Conservation (phyloP, 805 yeast species). For the Vanderwaltozyma polyspora region DNA sequence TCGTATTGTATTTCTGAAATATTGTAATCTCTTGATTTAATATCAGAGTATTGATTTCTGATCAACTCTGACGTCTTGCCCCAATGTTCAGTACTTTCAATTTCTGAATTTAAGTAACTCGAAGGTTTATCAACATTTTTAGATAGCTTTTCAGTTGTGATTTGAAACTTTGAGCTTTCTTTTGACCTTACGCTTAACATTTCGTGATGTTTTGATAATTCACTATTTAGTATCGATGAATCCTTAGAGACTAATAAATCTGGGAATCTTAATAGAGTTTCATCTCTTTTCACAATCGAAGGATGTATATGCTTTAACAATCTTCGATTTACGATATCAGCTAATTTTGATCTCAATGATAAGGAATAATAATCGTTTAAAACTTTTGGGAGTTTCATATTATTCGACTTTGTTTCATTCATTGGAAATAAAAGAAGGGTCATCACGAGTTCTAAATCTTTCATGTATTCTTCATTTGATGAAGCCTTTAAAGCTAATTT, state of each 20-base stretch:
- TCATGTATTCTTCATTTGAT: conserved; percentile 45
- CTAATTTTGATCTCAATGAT: conserved; percentile 52
- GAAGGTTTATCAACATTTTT: not conserved
- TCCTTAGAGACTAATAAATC: conserved; percentile 4
- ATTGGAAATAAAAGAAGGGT: conserved; percentile 52
- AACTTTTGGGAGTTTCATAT: conserved; percentile 40
- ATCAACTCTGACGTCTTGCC: not conserved
- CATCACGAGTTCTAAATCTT: conserved; percentile 74
- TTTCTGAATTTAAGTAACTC: not conserved
- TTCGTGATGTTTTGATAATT: not conserved
- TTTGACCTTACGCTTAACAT: not conserved
- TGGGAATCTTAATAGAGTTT: conserved; percentile 6
- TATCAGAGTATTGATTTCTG: not conserved
- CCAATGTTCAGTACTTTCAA: not conserved
- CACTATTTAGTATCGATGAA: not conserved
- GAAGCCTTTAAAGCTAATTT: conserved; percentile 54
- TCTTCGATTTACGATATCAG: conserved; percentile 55
- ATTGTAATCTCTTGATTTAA: not conserved
- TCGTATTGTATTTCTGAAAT: conserved; percentile 15
- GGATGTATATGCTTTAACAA: conserved; percentile 18
- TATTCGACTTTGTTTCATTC: conserved; percentile 14
- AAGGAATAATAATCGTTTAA: conserved; percentile 47
- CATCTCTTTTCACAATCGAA: not conserved
- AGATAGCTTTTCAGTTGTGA: not conserved
- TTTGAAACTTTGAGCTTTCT: not conserved